A percentile compares a stretch with the other conserved stretches of the same genome.
These are phyloP conservation scores for Voacanga thouarsii DNA, from an alignment of 257 asterid genomes.

Conservation along the genomic window DNA sequence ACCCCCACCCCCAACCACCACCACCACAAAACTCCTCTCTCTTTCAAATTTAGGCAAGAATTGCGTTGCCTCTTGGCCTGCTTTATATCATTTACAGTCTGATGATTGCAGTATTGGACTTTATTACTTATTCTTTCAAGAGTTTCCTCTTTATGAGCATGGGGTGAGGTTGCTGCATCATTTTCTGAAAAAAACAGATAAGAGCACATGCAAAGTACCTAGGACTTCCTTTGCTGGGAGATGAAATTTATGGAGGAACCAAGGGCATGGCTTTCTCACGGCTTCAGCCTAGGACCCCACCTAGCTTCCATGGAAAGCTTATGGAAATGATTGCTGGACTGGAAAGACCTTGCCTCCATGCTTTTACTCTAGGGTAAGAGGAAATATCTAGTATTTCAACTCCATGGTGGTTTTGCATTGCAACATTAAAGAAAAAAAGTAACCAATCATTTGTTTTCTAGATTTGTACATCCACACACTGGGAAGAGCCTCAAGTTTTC, in stretches of 20 bases:
- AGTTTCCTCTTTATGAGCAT: not conserved
- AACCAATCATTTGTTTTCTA: conserved; percentile 16
- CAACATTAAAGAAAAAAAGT: not conserved
- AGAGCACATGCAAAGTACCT: conserved; percentile 93
- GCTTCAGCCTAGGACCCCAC: conserved; percentile 62
- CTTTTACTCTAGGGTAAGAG: conserved; percentile 71
- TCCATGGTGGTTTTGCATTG: not conserved
- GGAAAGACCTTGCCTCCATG: conserved; percentile 94
- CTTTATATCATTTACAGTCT: not conserved
- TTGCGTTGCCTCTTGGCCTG: not conserved
- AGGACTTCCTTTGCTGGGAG: conserved; percentile 91
- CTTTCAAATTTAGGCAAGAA: not conserved
- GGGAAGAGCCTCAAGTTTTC: conserved; percentile 61
- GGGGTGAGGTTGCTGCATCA: not conserved
- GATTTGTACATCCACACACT: conserved; percentile 76
- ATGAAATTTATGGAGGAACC: conserved; percentile 92
- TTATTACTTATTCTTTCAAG: not conserved
- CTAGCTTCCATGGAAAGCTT: conserved; percentile 42
- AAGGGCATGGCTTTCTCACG: conserved; percentile 74
- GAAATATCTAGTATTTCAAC: not conserved
- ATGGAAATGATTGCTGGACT: conserved; percentile 44
- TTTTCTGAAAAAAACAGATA: conserved; percentile 43
- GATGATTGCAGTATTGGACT: not conserved
- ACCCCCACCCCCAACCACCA: not conserved
- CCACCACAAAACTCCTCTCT: too few relatives aligned